Conservation (phyloP, 2,329 filamentous ascomycete genomes). For the Fusarium globosum region DNA sequence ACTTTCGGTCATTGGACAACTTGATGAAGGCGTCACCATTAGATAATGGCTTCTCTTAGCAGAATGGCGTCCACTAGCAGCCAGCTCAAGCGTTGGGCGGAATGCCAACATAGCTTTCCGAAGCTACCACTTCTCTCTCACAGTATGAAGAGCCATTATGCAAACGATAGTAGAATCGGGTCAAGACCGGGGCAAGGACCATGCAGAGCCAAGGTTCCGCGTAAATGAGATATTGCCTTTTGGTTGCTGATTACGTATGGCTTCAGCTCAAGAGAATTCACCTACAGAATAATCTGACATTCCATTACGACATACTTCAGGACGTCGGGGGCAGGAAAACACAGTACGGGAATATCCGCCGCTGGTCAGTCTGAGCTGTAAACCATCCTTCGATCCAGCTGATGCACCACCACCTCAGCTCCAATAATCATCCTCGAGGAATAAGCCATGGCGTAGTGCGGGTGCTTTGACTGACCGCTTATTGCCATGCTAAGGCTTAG, state of each 20-base stretch:
- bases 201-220: rapidly evolving
- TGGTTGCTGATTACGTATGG: not conserved
- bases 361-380: not conserved
- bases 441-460: not conserved
- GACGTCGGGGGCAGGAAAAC: not conserved
- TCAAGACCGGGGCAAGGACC: not conserved
- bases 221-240: rapidly evolving
- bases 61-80: not conserved
- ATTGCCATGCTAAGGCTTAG: not conserved
- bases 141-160: not conserved
- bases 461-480: not conserved
- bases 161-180: not conserved
- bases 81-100: not conserved
- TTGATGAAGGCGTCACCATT: not conserved
- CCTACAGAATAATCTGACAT: not conserved
- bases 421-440: not conserved
- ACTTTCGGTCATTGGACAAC: not conserved
- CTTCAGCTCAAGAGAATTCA: rapidly evolving
- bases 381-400: not conserved
- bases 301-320: not conserved
- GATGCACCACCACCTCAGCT: not conserved
- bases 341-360: not conserved
- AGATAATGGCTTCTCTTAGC: not conserved
- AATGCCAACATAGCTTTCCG: too few species aligned
- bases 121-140: not conserved